Evolutionary conservation across 768 basidiomycete species (phyloP).

Genomic region (Podaxis sp.): DNA sequence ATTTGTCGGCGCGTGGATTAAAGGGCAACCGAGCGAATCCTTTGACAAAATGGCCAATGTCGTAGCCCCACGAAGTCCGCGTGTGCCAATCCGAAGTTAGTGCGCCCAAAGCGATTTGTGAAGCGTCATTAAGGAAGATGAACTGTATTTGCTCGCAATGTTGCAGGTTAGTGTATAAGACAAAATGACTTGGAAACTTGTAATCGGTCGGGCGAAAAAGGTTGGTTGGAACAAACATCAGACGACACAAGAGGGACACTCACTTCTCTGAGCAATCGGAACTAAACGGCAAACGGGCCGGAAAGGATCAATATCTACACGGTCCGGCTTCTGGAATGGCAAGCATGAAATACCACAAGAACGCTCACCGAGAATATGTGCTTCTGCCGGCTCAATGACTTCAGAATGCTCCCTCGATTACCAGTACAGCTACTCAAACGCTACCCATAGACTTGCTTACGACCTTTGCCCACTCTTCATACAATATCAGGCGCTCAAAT

Average conservation of each 20-base stretch:
- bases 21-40: neutral
- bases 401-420: constrained; percentile 5
- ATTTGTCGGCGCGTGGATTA: neutral
- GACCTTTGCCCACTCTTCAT: constrained; percentile 29
- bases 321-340: neutral
- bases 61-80: neutral
- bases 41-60: neutral
- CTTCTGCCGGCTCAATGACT: neutral
- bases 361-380: neutral
- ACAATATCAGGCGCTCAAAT: constrained; percentile 2
- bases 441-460: constrained; percentile 17
- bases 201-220: neutral
- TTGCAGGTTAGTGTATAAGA: neutral
- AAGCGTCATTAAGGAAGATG: neutral
- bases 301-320: neutral
- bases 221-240: too few relatives aligned
- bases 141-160: neutral
- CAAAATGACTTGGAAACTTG: neutral
- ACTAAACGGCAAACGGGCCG: neutral
- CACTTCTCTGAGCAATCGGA: too few relatives aligned
- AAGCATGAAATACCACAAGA: neutral
- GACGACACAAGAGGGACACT: too few relatives aligned
- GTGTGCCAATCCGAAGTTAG: neutral
- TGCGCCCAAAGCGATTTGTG: neutral
- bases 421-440: neutral